Evolutionary conservation across 805 yeast species (phyloP).

Genomic region (Yarrowia bubula): DNA sequence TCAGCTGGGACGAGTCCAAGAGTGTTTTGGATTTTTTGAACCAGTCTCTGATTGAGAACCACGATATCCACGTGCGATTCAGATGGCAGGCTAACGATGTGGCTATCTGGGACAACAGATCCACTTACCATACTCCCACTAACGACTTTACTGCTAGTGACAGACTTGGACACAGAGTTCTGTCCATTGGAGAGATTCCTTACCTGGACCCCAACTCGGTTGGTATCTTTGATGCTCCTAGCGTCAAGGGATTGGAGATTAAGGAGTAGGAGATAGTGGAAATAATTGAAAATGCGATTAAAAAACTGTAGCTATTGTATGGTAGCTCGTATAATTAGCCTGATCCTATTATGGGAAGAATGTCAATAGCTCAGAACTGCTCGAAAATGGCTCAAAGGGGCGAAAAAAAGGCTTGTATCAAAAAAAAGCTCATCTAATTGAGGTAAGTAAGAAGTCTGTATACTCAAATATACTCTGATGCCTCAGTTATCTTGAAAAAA

Average conservation of each 20-base stretch:
- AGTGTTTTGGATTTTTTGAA: constrained; percentile 48
- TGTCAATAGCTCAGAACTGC: too few relatives aligned
- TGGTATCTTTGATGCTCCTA: neutral
- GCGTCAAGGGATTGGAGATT: neutral
- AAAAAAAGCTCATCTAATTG: too few relatives aligned
- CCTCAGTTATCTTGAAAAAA: too few relatives aligned
- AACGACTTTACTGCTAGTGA: constrained; percentile 45
- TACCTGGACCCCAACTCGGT: constrained; percentile 6
- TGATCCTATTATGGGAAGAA: too few relatives aligned
- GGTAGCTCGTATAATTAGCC: too few relatives aligned
- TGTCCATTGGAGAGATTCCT: constrained; percentile 22
- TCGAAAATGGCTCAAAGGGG: too few relatives aligned
- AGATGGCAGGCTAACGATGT: constrained; percentile 68
- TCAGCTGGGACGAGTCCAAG: constrained; percentile 51
- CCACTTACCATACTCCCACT: constrained; percentile 61
- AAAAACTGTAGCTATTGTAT: too few relatives aligned
- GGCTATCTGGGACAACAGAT: constrained; percentile 78
- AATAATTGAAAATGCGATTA: too few relatives aligned
- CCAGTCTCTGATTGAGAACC: constrained; percentile 49
- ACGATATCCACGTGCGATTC: constrained; percentile 35
- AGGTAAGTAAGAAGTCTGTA: too few relatives aligned
- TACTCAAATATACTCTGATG: too few relatives aligned
- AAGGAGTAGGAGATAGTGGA: neutral
- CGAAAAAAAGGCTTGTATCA: too few relatives aligned
- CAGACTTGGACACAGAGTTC: constrained; percentile 12